Base-by-base conservation (phyloP, 257 asterid genomes). In the Gentiana dahurica region DNA sequence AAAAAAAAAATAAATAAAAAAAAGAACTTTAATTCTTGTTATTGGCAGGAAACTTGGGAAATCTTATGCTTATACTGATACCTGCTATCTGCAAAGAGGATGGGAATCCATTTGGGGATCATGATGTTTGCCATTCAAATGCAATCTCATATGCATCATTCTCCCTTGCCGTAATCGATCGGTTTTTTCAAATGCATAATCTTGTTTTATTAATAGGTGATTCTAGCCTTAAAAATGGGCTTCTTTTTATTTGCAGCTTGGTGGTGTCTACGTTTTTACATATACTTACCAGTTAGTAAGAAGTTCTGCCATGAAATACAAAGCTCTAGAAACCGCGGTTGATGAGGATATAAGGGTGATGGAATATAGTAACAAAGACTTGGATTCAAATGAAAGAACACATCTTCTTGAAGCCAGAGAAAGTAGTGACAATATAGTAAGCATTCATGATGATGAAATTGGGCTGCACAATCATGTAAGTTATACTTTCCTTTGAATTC, bases 241-340 rank as follows among this genome's bases (percentile, higher is more conserved):
- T 56, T 56, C 32, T 52, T 67, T 63, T 59, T 11, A 38, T 54
- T 64, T 34, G 44, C 78, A 87, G 96, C 79, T 84, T 35, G 95
- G 96, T n/a, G 74, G 87, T 3, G 71, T 89, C 73, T 89, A 75
- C 87, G 76, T 83, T 60, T 89, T 95, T 95, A 89, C 97, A 3
- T 69, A 65, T 55, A 70, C 82, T 10, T 86, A 74, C 70, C 79
- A 86, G 59, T 65, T 89, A 49, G 75, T 89, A 66, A 67, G 74
- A 68, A 71, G 66, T 12, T 77, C 97, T 0, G 79, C 82, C 1
- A 45, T 9, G 1, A 77, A 58, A 54, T 74, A 74, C 32, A 65
- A 61, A 56, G 78, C 81, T 32, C 35, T 52, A 38, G 24, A 68
- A 46, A 76, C 56, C 49, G 78, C 52, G 8, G 76, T 8, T 39